Conservation (phyloP, 129 eudicot genomes). For the Artemisia annua region DNA sequence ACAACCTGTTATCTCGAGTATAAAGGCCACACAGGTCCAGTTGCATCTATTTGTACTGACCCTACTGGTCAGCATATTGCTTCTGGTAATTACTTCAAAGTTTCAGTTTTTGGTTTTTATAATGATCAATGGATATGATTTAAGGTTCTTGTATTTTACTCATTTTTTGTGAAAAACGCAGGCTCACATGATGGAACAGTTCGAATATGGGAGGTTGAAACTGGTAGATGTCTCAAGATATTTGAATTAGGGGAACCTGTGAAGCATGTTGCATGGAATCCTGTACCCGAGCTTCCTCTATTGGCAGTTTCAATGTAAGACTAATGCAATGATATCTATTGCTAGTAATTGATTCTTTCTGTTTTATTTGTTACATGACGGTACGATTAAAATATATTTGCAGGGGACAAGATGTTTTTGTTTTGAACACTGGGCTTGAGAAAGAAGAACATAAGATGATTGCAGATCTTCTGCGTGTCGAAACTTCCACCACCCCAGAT, state of each 20-base stretch:
- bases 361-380: not conserved
- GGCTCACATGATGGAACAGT: constrained; percentile 89
- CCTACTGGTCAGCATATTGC: constrained; percentile 93
- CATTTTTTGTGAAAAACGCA: constrained; percentile 18
- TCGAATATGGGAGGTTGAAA: constrained; percentile 91
- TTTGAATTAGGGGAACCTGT: constrained; percentile 83
- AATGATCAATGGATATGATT: not conserved
- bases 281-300: constrained; percentile 69
- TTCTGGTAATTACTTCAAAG: constrained; percentile 53
- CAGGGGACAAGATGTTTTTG: constrained; percentile 83
- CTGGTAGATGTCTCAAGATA: constrained; percentile 81
- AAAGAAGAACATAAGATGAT: constrained; percentile 56
- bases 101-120: too few species aligned
- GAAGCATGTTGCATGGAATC: constrained; percentile 91
- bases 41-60: constrained; percentile 69
- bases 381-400: constrained; percentile 1
- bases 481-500: constrained; percentile 44
- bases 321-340: not conserved
- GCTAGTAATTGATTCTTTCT: not conserved
- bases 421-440: constrained; percentile 73
- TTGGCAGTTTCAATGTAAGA: constrained; percentile 83
- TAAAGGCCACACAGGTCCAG: constrained; percentile 89
- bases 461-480: constrained; percentile 67
- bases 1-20: constrained; percentile 88
- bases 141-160: not conserved